Conservation (phyloP, 2,329 filamentous ascomycete species). For the Leptosphaerulina australis region DNA sequence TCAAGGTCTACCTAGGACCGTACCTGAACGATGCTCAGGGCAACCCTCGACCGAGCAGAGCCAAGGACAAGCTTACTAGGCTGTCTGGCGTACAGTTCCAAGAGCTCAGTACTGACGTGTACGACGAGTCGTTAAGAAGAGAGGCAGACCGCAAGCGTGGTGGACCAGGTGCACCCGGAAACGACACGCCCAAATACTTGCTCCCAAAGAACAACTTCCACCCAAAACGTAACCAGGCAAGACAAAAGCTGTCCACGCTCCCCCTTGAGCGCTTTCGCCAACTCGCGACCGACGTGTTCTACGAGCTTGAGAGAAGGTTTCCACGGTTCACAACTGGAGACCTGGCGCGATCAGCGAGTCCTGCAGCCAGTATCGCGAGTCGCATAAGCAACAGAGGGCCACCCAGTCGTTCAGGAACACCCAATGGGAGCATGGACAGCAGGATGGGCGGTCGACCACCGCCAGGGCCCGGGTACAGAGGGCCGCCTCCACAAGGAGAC, state of each 20-base stretch:
- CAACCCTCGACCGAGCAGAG: conserved; percentile 80
- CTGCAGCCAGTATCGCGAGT: conserved; percentile 63
- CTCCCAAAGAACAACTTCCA: conserved; percentile 89
- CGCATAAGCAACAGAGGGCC: conserved; percentile 62
- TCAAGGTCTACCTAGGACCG: conserved; percentile 75
- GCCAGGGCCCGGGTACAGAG: conserved; percentile 39
- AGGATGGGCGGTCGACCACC: conserved; percentile 55
- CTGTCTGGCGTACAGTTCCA: conserved; percentile 93
- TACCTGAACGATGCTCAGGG: conserved; percentile 75
- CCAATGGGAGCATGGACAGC: conserved; percentile 60
- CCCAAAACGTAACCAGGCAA: conserved; percentile 96
- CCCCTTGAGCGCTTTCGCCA: conserved; percentile 87
- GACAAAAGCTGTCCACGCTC: conserved; percentile 90
- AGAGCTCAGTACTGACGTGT: conserved; percentile 96
- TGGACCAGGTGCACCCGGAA: conserved; percentile 56
- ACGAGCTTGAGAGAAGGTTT: conserved; percentile 88
- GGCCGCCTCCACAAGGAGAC: conserved; percentile 54
- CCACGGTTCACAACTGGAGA: conserved; percentile 77
- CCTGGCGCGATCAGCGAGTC: conserved; percentile 69
- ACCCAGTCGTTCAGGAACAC: conserved; percentile 61
- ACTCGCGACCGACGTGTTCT: conserved; percentile 93
- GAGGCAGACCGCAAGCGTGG: conserved; percentile 65
- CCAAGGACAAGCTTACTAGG: conserved; percentile 89
- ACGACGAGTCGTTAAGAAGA: conserved; percentile 87
- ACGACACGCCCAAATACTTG: conserved; percentile 64